Evolutionary conservation across 345 rosid genomes (phyloP), one percentile per base, ranked within the genome.

Genomic region (Clausena lansium): DNA sequence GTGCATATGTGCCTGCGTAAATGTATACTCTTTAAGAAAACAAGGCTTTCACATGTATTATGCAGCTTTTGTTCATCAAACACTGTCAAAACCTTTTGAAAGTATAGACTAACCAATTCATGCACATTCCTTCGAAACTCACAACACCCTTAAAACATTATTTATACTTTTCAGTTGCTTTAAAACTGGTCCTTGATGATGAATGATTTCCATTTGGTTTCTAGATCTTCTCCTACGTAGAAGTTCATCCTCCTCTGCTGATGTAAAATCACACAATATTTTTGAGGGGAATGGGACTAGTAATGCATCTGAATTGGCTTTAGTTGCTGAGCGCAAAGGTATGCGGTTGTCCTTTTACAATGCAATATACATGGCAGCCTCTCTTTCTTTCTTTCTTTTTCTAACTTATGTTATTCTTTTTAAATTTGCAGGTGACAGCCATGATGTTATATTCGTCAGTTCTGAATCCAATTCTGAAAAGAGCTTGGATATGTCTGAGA

Each of bases 171-270:
- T 65, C 25, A 35, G 25, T 33, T 35, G 41, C 45, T 35, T 65
- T 20, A 64, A 32, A 19, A 64, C 69, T 19, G 15, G 14, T 39
- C 15, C 45, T 20, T 65, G 22, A 19, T 84, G 83, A 81, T 80
- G 67, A 41, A 33, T 63, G 74, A 57, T 81, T 35, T 52, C 64
- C 45, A 2, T 70, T 75, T 83, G 76, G 68, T 77, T 82, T 81
- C 33, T 81, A 95, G 98, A 85, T 77, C 84, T 90, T 68, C 84
- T 84, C 76, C 80, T 86, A 20, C 84, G 55, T 63, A 82, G 84
- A 81, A 78, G 78, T 71, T 78, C 82, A 24, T 70, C 83, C 74
- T 74, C 74, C 54, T 76, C 71, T 20, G 27, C 58, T 78, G 81
- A 64, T 61, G 77, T 76, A 74, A 84, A 84, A 55, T 50, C 58